phyloP scores from a whole-genome alignment of 2,329 filamentous ascomycete species.

The Graphilbum sp. region DNA sequence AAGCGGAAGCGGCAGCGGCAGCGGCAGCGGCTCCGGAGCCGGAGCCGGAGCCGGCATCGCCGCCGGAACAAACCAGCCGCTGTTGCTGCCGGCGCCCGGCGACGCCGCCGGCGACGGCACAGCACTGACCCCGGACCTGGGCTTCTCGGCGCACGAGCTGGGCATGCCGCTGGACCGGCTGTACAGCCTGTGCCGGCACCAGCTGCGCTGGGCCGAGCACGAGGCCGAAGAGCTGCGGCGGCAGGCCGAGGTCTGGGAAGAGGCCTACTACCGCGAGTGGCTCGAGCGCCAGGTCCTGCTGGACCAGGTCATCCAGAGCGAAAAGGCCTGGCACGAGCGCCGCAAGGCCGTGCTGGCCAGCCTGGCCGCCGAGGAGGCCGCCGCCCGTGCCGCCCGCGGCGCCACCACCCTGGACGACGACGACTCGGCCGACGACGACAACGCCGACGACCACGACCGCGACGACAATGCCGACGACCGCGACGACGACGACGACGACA shows the following conservation, averaged over 20 bases:
- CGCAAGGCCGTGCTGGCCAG: constrained; percentile 36
- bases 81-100: not conserved
- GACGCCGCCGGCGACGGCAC: constrained; percentile 36
- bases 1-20: constrained; percentile 26
- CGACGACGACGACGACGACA: not conserved
- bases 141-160: constrained; percentile 51
- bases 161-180: constrained; percentile 41
- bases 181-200: constrained; percentile 50
- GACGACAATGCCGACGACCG: not conserved
- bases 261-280: constrained; percentile 56
- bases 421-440: too few species aligned
- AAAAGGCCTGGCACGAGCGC: constrained; percentile 48
- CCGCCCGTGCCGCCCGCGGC: constrained; percentile 13
- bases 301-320: constrained; percentile 52
- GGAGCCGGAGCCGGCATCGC: too few species aligned
- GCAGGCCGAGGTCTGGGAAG: constrained; percentile 52
- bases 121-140: constrained; percentile 34
- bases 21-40: too few species aligned
- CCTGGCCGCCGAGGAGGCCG: constrained; percentile 27
- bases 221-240: constrained; percentile 46
- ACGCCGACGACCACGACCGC: not conserved
- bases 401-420: too few species aligned
- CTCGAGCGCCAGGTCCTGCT: constrained; percentile 62
- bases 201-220: constrained; percentile 56
- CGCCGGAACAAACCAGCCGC: too few species aligned